Evolutionary conservation across 768 basidiomycete species (phyloP).

Genomic region (Boletus reticulatus): DNA sequence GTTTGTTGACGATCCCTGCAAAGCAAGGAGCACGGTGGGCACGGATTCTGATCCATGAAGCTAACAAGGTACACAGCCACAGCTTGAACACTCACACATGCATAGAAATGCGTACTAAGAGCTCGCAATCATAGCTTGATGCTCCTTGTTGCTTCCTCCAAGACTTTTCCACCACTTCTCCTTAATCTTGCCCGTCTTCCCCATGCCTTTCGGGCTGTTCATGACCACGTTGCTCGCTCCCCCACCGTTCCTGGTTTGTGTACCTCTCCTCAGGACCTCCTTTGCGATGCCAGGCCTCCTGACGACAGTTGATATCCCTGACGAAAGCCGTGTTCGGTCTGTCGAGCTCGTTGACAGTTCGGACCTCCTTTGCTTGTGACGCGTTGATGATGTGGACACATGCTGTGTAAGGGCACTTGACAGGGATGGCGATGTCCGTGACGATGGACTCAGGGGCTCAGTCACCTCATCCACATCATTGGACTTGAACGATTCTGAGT

Average conservation of each 20-base stretch:
- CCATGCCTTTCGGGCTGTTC: background rate
- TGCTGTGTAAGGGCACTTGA: background rate
- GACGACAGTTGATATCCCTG: constrained; percentile 54
- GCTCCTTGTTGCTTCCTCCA: constrained; percentile 13
- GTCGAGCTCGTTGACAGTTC: background rate
- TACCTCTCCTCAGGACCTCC: constrained; percentile 10
- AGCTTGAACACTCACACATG: background rate
- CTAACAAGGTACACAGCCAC: background rate
- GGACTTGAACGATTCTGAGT: background rate
- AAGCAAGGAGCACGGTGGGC: no score
- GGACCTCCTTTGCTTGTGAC: background rate
- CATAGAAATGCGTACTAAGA: background rate
- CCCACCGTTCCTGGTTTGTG: background rate
- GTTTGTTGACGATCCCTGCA: no score
- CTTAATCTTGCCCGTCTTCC: background rate
- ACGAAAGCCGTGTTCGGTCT: constrained; percentile 57
- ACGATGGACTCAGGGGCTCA: background rate
- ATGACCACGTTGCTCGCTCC: constrained; percentile 7
- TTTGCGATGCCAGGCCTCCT: constrained; percentile 23
- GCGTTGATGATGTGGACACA: background rate
- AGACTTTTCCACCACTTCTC: constrained; percentile 50
- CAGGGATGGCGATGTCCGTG: background rate
- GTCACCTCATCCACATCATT: background rate
- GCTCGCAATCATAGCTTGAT: constrained; percentile 1
- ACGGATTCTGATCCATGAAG: no score